These are phyloP conservation scores for Caloboletus inedulis DNA, from an alignment of 1,284 basidiomycete species.

Conservation along the genomic window DNA sequence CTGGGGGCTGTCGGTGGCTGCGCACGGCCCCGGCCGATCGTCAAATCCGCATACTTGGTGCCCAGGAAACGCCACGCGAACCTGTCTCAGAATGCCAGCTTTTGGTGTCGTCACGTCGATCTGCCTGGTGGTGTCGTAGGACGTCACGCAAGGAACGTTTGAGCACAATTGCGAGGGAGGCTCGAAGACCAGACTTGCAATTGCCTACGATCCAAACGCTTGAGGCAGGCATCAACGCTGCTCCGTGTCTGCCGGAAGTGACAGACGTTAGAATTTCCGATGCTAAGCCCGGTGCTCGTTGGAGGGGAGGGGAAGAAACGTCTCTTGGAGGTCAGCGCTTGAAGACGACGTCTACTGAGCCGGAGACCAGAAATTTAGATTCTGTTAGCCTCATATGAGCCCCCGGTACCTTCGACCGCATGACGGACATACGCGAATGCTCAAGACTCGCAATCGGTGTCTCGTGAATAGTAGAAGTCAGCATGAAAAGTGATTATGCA, in stretches of 20 bases:
- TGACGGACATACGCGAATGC: slow-evolving; percentile 1
- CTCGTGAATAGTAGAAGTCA: too few species aligned
- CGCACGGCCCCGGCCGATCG: slow-evolving; percentile 10
- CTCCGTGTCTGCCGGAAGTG: too few species aligned
- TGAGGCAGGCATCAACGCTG: too few species aligned
- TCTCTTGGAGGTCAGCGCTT: slow-evolving; percentile 15
- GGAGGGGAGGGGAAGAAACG: slow-evolving; percentile 10
- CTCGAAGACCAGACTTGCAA: too few species aligned
- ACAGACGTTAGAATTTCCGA: too few species aligned
- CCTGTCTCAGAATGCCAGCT: slow-evolving; percentile 18
- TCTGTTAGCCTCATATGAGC: slow-evolving; percentile 52
- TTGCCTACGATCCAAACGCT: too few species aligned
- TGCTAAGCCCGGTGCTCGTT: not conserved
- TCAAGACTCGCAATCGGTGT: slow-evolving; percentile 86
- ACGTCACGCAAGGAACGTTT: slow-evolving; percentile 3
- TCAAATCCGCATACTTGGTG: slow-evolving; percentile 11
- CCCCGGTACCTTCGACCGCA: not conserved
- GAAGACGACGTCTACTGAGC: slow-evolving; percentile 85
- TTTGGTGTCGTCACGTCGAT: slow-evolving; percentile 14
- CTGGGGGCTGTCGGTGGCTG: slow-evolving; percentile 11
- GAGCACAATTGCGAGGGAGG: too few species aligned
- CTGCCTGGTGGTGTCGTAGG: slow-evolving; percentile 14
- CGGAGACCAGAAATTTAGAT: slow-evolving; percentile 85
- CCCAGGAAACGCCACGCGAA: too few species aligned
- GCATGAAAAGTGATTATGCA: too few species aligned